These are phyloP conservation scores for Plasmodium relictum DNA, from an alignment of 169 alveolate species.

Conservation along the genomic window DNA sequence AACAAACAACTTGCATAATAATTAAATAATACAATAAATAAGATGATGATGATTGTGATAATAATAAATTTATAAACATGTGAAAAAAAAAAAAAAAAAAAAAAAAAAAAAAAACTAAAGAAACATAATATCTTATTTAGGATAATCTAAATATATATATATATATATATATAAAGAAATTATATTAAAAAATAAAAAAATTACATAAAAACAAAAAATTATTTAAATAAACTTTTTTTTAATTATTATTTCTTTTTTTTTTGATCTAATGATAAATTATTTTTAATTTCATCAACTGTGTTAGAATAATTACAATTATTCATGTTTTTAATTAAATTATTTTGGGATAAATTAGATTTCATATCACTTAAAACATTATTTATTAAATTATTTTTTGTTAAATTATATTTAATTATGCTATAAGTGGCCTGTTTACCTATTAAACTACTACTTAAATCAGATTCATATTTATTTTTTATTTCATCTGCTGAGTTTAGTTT, in stretches of 20 bases:
- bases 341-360: conserved; percentile 23
- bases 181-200: no score
- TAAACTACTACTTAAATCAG: not conserved
- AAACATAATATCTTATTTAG: no score
- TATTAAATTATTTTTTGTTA: conserved; percentile 44
- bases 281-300: conserved; percentile 2
- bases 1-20: no score
- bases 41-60: no score
- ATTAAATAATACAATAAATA: no score
- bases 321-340: conserved; percentile 17
- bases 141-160: not conserved
- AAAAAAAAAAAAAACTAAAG: no score
- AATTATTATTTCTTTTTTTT: conserved; percentile 18
- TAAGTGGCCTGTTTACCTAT: conserved; percentile 40
- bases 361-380: conserved; percentile 39
- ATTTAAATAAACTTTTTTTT: no score
- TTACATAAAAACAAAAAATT: no score
- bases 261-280: not conserved
- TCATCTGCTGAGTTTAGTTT: not conserved
- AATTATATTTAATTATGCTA: conserved; percentile 15
- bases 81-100: no score
- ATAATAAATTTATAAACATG: no score
- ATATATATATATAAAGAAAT: conserved; percentile 1
- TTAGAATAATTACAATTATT: not conserved
- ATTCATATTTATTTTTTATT: conserved; percentile 3